These are phyloP conservation scores for Pyropia haitanensis DNA, from an alignment of 23 red algal genomes.

Conservation along the genomic window DNA sequence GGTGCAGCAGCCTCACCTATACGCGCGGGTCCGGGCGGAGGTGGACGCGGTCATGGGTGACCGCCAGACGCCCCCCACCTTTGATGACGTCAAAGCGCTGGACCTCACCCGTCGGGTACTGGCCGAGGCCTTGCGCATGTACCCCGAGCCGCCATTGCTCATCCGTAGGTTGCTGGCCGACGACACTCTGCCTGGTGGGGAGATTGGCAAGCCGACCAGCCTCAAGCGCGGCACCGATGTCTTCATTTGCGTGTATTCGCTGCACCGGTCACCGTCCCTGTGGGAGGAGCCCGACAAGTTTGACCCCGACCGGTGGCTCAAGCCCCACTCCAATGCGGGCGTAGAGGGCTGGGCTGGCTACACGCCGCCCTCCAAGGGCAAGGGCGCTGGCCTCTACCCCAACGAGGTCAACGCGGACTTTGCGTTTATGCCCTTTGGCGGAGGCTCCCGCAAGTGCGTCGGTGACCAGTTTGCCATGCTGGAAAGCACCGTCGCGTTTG, in stretches of 20 bases:
- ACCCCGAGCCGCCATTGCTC: constrained; percentile 64
- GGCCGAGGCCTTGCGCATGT: constrained; percentile 57
- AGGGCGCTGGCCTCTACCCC: constrained; percentile 49
- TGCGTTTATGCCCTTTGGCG: constrained; percentile 74
- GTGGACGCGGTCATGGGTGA: constrained; percentile 64
- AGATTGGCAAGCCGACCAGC: constrained; percentile 8
- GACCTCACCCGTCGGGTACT: constrained; percentile 34
- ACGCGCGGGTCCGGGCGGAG: constrained; percentile 41
- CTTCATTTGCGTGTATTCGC: constrained; percentile 57
- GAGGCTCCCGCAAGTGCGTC: constrained; percentile 60
- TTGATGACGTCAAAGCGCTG: constrained; percentile 41
- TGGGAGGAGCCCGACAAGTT: constrained; percentile 60
- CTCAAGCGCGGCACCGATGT: constrained; percentile 58
- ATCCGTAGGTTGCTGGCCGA: constrained; percentile 60
- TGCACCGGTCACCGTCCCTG: constrained; percentile 47
- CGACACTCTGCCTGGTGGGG: constrained; percentile 37
- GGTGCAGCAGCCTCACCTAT: constrained; percentile 42
- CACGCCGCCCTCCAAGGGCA: constrained; percentile 23
- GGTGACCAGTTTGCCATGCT: constrained; percentile 81
- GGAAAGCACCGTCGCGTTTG: constrained; percentile 45
- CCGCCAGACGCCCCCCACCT: constrained; percentile 18
- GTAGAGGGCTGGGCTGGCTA: constrained; percentile 56
- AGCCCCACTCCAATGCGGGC: constrained; percentile 36
- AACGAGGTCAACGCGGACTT: constrained; percentile 59
- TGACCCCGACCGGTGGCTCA: constrained; percentile 66